Percentiles rank a stretch among this genome's conserved stretches.
These are phyloP conservation scores for Annulohypoxylon moriforme DNA, from an alignment of 495 filamentous ascomycete species.

Conservation along the genomic window DNA sequence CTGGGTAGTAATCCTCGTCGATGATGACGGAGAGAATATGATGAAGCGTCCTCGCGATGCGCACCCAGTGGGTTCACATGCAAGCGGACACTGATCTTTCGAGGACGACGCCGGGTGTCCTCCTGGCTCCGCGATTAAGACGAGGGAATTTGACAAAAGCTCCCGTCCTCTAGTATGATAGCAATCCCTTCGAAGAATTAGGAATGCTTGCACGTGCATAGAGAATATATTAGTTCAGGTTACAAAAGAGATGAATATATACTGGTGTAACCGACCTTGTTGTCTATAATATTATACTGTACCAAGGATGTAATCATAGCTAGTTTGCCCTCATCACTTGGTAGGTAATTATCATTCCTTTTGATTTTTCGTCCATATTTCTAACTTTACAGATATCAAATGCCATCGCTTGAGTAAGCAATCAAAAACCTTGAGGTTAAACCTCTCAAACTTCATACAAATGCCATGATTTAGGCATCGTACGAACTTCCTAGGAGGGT, in stretches of 20 bases:
- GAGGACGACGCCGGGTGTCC: constrained; percentile 4
- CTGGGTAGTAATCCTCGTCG: constrained; percentile 74
- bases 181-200: not conserved
- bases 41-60: constrained; percentile 31
- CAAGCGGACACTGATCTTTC: constrained; percentile 19
- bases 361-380: too few relatives aligned
- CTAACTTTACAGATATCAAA: too few relatives aligned
- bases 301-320: too few relatives aligned
- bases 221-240: too few relatives aligned
- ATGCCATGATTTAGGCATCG: not conserved
- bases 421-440: too few relatives aligned
- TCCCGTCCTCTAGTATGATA: not conserved
- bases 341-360: too few relatives aligned
- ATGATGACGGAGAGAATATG: constrained; percentile 53
- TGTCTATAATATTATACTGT: too few relatives aligned
- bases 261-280: too few relatives aligned
- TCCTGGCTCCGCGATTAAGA: not conserved
- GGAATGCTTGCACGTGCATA: not conserved
- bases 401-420: too few relatives aligned
- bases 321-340: too few relatives aligned
- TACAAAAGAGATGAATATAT: too few relatives aligned
- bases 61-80: constrained; percentile 40
- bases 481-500: not conserved
- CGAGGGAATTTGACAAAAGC: not conserved
- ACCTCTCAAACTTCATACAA: not conserved